Evolutionary conservation across 495 filamentous ascomycete genomes (phyloP), one percentile per base, ranked within the genome.

Genomic region (Melanomma pulvis-pyrius): DNA sequence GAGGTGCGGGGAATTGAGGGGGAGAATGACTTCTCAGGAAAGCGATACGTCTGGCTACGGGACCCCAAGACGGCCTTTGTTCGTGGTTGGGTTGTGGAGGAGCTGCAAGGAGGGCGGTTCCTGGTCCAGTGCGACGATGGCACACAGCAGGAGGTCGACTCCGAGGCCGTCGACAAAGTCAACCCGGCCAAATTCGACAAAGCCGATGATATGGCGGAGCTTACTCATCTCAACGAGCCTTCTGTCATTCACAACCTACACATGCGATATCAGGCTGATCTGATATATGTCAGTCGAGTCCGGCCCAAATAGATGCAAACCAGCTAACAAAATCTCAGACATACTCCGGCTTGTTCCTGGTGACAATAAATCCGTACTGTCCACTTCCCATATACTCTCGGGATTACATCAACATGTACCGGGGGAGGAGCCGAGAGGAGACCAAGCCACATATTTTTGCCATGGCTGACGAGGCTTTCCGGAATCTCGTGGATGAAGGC

Each of bases 151-250:
- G 89, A 91, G 73, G 88, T 94, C 32, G 86, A 93, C 68, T 77
- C 83, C 22, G 92, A 97, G 67, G 88, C 84, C 61, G 92, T 96
- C 52, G 96, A 99, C 82, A 97, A 96, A 77, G 96, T 98, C 79
- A 99, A 99, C 77, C 96, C 96, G 25, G 96, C 92, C 59, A 99
- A 99, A 74, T 99, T 99, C 74, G 96, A 99, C 82, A 97, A 94
- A 77, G 93, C 94, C 7, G 90, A 96, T 79, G 96, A 99, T 74
- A 99, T 99, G 96, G 94, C 96, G 1, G 94, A 98, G 77, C 81
- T 99, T 70, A 99, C 96, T 15, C 94, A 98, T 73, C 79, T 99
- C 47, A 99, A 99, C 74, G 96, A 99, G 78, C 89, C 93, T 11
- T 98, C 94, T 0, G 96, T 99, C 62, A 93, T 99, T 32, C 92